These are phyloP conservation scores for Wickerhamomyces bisporus DNA, from an alignment of 805 yeast species.

Conservation along the genomic window DNA sequence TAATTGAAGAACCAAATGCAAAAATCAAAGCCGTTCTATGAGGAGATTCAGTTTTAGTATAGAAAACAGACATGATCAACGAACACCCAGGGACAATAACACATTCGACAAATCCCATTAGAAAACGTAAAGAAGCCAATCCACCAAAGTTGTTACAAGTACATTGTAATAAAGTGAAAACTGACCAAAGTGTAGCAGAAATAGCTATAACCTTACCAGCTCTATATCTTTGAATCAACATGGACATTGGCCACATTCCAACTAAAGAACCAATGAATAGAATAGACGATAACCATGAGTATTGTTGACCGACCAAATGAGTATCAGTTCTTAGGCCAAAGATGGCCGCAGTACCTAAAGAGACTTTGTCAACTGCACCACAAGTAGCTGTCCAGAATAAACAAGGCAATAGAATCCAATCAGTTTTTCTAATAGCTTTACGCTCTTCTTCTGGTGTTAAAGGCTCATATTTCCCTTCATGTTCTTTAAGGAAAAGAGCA, in stretches of 20 bases:
- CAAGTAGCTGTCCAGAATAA: slow-evolving; percentile 30
- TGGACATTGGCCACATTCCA: slow-evolving; percentile 34
- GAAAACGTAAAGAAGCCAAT: slow-evolving; percentile 37
- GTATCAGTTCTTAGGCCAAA: slow-evolving; percentile 38
- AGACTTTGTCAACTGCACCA: slow-evolving; percentile 40
- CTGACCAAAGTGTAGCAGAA: slow-evolving; percentile 20
- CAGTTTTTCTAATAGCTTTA: slow-evolving; percentile 32
- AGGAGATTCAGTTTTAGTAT: slow-evolving; percentile 35
- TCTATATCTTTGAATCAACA: slow-evolving; percentile 22
- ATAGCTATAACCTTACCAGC: slow-evolving; percentile 19
- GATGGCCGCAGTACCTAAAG: slow-evolving; percentile 40
- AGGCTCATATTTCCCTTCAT: slow-evolving; percentile 22
- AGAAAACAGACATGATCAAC: slow-evolving; percentile 35
- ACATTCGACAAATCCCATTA: slow-evolving; percentile 40
- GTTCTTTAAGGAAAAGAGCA: slow-evolving; percentile 20
- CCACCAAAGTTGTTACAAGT: slow-evolving; percentile 34
- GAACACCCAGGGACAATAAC: slow-evolving; percentile 36
- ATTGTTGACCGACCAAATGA: slow-evolving; percentile 35
- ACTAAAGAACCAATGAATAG: slow-evolving; percentile 38
- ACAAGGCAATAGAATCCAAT: slow-evolving; percentile 32
- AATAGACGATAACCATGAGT: slow-evolving; percentile 36
- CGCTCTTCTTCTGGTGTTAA: slow-evolving; percentile 26
- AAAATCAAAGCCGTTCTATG: slow-evolving; percentile 39
- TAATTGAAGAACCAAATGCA: slow-evolving; percentile 31
- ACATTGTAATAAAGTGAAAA: slow-evolving; percentile 22